phyloP scores from a whole-genome alignment of 2,329 filamentous ascomycete species.

The Colletotrichum sp. region DNA sequence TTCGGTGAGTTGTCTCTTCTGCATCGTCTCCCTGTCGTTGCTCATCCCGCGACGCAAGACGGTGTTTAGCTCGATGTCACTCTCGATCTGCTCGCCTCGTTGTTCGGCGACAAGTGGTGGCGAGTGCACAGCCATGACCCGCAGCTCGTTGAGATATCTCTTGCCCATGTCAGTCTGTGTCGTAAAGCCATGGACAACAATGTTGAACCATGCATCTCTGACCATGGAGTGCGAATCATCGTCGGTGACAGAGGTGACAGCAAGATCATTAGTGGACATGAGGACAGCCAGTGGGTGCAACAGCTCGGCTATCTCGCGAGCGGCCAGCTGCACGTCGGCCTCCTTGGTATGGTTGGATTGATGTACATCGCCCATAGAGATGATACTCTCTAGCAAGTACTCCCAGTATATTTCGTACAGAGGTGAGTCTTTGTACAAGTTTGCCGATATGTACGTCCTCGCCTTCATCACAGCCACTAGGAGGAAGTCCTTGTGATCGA shows the following conservation, averaged over 20 bases:
- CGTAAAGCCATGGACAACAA: constrained; percentile 90
- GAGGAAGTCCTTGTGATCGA: constrained; percentile 69
- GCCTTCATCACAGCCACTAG: constrained; percentile 81
- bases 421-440: constrained; percentile 69
- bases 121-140: constrained; percentile 84
- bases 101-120: constrained; percentile 87
- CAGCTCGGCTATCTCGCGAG: constrained; percentile 85
- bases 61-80: constrained; percentile 95
- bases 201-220: constrained; percentile 97
- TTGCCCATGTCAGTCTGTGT: constrained; percentile 74
- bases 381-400: constrained; percentile 82
- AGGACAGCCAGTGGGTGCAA: constrained; percentile 87
- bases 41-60: constrained; percentile 87
- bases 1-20: constrained; percentile 78
- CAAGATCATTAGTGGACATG: constrained; percentile 69
- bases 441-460: constrained; percentile 76
- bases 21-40: constrained; percentile 75
- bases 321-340: constrained; percentile 80
- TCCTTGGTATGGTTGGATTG: constrained; percentile 75
- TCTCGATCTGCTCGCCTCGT: constrained; percentile 87
- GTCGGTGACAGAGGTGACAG: constrained; percentile 52
- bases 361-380: constrained; percentile 87
- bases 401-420: constrained; percentile 84
- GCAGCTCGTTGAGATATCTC: constrained; percentile 76
- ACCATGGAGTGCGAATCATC: constrained; percentile 76